These are phyloP conservation scores for Zymoseptoria passerinii DNA, from an alignment of 2,329 filamentous ascomycete genomes.

Conservation along the genomic window DNA sequence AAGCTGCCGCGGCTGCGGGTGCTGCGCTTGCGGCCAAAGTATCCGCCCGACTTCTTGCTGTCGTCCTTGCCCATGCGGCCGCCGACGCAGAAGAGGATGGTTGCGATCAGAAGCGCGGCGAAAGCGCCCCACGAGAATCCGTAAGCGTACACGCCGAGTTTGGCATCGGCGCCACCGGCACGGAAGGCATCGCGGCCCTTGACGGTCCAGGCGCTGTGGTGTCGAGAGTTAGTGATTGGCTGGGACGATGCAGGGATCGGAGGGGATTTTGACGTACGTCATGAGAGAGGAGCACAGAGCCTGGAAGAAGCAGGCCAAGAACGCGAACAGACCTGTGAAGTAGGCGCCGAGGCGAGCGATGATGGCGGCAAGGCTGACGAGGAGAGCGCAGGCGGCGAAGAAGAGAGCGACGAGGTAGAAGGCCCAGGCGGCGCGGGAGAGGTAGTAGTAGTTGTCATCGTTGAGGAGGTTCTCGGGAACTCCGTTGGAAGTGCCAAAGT, in stretches of 20 bases:
- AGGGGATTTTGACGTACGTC: slow-evolving; percentile 51
- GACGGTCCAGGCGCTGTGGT: slow-evolving; percentile 55
- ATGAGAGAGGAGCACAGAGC: slow-evolving; percentile 60
- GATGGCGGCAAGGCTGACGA: slow-evolving; percentile 60
- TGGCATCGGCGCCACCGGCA: slow-evolving; percentile 46
- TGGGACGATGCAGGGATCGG: neutral
- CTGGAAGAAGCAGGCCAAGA: slow-evolving; percentile 61
- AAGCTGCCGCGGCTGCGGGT: slow-evolving; percentile 43
- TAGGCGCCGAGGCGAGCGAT: slow-evolving; percentile 63
- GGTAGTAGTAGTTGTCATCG: slow-evolving; percentile 64
- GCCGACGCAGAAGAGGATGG: slow-evolving; percentile 58
- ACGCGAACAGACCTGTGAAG: slow-evolving; percentile 51
- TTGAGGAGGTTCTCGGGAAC: slow-evolving; percentile 49
- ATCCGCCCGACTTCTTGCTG: slow-evolving; percentile 28
- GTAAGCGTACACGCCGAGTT: slow-evolving; percentile 60
- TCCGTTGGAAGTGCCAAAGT: slow-evolving; percentile 50
- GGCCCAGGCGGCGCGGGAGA: slow-evolving; percentile 88
- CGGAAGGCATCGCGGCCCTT: slow-evolving; percentile 60
- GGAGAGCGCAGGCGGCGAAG: slow-evolving; percentile 62
- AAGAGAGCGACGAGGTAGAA: slow-evolving; percentile 80
- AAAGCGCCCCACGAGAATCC: slow-evolving; percentile 70
- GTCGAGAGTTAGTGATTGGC: slow-evolving; percentile 17
- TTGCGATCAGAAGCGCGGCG: slow-evolving; percentile 57
- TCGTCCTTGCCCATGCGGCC: slow-evolving; percentile 43
- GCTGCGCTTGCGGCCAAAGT: slow-evolving; percentile 45